These are phyloP conservation scores for Podospora didyma DNA, from an alignment of 495 filamentous ascomycete genomes.

Conservation along the genomic window DNA sequence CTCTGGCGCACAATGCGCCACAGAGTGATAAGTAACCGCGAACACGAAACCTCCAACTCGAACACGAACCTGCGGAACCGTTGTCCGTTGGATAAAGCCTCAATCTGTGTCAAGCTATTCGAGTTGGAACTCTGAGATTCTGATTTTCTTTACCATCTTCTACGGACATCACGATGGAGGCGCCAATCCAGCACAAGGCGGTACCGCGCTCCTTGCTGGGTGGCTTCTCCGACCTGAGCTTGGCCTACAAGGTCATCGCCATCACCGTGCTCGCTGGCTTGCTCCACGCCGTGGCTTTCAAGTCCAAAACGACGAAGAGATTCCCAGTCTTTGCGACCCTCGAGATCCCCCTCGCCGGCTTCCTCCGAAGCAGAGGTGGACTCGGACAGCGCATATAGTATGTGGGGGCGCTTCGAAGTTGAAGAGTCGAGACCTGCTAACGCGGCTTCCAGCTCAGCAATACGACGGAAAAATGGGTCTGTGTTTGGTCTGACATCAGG, in stretches of 20 bases:
- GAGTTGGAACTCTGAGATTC: too few relatives aligned
- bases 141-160: too few relatives aligned
- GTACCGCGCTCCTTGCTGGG: neutral
- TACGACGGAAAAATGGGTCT: slow-evolving; percentile 3
- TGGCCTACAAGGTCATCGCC: neutral
- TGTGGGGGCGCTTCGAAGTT: neutral
- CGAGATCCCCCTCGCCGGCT: neutral
- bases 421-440: neutral
- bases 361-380: neutral
- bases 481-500: slow-evolving; percentile 5
- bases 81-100: too few relatives aligned
- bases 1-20: too few relatives aligned
- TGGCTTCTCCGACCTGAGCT: neutral
- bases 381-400: neutral
- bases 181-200: neutral
- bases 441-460: neutral
- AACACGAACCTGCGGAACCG: too few relatives aligned
- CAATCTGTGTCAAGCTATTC: too few relatives aligned
- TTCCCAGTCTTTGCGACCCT: neutral
- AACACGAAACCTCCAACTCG: too few relatives aligned
- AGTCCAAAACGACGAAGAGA: neutral
- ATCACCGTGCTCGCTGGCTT: neutral
- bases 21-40: too few relatives aligned
- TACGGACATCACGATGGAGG: too few relatives aligned
- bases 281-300: neutral